A percentile compares a stretch with the other conserved stretches of the same genome.
Evolutionary conservation across 1,284 basidiomycete species (phyloP).

Genomic region (Fomitopsis schrenkii): DNA sequence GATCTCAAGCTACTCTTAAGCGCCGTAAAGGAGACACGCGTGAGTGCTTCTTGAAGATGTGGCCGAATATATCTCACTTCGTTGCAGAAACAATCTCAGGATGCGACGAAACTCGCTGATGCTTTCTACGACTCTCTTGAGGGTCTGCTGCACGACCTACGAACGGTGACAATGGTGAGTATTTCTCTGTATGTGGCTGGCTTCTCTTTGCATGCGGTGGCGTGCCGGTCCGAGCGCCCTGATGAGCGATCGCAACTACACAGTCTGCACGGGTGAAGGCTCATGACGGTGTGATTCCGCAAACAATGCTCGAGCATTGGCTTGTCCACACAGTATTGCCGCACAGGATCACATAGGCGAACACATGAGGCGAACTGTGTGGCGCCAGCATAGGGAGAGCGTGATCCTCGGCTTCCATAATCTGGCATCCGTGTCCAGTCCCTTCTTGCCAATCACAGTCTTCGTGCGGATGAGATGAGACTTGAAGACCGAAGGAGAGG

Average conservation of each 20-base stretch:
- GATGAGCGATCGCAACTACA: background rate
- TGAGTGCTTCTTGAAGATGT: slow-evolving; percentile 37
- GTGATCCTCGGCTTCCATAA: too few relatives aligned
- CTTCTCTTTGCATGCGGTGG: background rate
- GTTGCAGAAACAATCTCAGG: slow-evolving; percentile 51
- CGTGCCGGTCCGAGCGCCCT: background rate
- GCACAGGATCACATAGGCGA: too few relatives aligned
- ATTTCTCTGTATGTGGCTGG: slow-evolving; percentile 7
- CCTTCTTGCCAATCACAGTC: too few relatives aligned
- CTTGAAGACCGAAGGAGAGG: too few relatives aligned
- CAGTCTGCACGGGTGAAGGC: too few relatives aligned
- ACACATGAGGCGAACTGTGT: background rate
- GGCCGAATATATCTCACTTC: slow-evolving; percentile 10
- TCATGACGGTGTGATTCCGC: too few relatives aligned
- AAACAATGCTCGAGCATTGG: too few relatives aligned
- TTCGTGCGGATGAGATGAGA: too few relatives aligned
- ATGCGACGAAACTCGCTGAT: slow-evolving; percentile 72
- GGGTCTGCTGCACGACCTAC: slow-evolving; percentile 79
- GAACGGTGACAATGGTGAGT: slow-evolving; percentile 67
- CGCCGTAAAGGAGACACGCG: slow-evolving; percentile 72
- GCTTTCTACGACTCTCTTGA: slow-evolving; percentile 91
- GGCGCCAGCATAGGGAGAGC: background rate
- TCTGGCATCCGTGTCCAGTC: background rate
- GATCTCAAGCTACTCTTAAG: slow-evolving; percentile 71
- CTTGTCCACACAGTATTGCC: too few relatives aligned